Conservation (phyloP, 202 grass and related monocot species). For the Panicum hallii region DNA sequence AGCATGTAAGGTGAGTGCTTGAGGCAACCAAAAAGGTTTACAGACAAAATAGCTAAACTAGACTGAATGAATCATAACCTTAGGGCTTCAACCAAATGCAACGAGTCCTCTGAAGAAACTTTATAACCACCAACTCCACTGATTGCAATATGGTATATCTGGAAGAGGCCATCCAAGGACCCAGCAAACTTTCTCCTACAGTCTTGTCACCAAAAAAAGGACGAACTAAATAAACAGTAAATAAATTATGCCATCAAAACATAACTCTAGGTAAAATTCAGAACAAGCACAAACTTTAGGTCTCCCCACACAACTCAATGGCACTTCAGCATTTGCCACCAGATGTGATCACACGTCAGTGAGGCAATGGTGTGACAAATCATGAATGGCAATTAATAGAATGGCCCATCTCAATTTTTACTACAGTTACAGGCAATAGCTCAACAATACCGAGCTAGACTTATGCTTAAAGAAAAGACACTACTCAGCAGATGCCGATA, state of each 20-base stretch:
- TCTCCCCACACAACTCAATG: neutral
- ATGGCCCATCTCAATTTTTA: constrained; percentile 17
- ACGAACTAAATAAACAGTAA: constrained; percentile 27
- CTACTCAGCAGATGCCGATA: constrained; percentile 30
- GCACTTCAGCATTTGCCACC: constrained; percentile 11
- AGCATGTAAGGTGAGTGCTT: constrained; percentile 37
- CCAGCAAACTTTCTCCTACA: constrained; percentile 87
- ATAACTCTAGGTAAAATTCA: constrained; percentile 4
- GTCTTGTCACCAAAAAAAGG: constrained; percentile 53
- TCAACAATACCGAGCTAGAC: constrained; percentile 24
- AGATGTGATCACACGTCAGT: neutral
- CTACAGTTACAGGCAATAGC: constrained; percentile 33
- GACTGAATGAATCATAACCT: constrained; percentile 62
- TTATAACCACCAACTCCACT: constrained; percentile 98
- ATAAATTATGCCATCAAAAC: constrained; percentile 20
- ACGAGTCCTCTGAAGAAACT: constrained; percentile 95
- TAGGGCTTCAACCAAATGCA: constrained; percentile 99
- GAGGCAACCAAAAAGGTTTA: constrained; percentile 34
- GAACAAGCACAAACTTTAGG: constrained; percentile 3
- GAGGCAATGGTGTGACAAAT: neutral
- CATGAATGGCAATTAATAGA: constrained; percentile 19
- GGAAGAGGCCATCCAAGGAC: constrained; percentile 92
- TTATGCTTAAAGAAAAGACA: constrained; percentile 32
- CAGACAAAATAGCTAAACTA: constrained; percentile 35
- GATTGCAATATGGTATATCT: constrained; percentile 92